Percentiles rank a stretch among this genome's conserved stretches.
These are phyloP conservation scores for Dalbergia cultrata DNA, from an alignment of 306 rosid genomes.

Conservation along the genomic window DNA sequence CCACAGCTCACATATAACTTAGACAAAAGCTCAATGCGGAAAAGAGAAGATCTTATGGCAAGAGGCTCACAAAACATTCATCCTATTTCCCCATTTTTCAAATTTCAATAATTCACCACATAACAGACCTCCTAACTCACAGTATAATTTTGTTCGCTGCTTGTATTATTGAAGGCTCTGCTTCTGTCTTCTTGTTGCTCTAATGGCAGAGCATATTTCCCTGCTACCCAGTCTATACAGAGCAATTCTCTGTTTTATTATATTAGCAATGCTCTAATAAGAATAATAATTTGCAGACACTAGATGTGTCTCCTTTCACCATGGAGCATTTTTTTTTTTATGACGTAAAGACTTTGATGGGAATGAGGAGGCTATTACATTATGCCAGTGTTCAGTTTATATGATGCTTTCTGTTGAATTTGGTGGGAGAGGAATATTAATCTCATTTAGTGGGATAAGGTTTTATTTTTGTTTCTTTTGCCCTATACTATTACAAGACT, in stretches of 20 bases:
- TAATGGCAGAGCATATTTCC: constrained; percentile 5
- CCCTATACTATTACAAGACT: neutral
- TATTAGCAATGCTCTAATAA: neutral
- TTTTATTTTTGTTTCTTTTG: neutral
- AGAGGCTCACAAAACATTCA: neutral
- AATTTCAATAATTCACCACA: neutral
- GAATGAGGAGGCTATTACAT: constrained; percentile 6
- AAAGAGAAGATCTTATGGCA: neutral
- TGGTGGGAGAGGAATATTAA: neutral
- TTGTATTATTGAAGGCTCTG: neutral
- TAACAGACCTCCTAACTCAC: no score
- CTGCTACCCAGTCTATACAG: neutral
- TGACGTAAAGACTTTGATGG: neutral
- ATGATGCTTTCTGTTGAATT: neutral
- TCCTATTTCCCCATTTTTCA: neutral
- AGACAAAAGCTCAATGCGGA: neutral
- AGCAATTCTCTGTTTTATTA: neutral
- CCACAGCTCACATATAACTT: no score
- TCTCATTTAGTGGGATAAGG: neutral
- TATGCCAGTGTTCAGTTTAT: neutral
- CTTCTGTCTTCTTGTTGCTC: neutral
- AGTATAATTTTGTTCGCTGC: no score
- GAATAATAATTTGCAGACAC: neutral
- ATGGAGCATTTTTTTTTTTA: neutral
- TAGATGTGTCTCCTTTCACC: neutral